phyloP scores from a whole-genome alignment of 108 stramenopile species.

The Seminavis robusta region DNA sequence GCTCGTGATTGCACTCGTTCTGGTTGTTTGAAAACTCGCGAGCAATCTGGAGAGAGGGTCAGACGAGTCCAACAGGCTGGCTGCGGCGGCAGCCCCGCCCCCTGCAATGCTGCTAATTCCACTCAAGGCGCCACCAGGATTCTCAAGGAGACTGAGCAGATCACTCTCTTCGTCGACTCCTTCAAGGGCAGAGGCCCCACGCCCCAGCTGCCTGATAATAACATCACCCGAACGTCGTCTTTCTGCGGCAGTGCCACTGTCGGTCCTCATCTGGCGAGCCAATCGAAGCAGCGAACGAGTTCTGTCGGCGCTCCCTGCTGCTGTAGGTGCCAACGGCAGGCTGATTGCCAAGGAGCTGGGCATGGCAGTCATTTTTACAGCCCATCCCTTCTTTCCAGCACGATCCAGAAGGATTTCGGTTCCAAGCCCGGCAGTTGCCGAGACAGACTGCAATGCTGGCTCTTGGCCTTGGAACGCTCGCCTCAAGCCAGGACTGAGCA shows the following conservation, averaged over 20 bases:
- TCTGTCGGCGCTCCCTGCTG: slow-evolving; percentile 25
- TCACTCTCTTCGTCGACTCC: slow-evolving; percentile 38
- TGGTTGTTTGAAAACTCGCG: slow-evolving; percentile 19
- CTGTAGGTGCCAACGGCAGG: background rate
- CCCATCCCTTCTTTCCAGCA: background rate
- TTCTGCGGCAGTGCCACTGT: slow-evolving; percentile 30
- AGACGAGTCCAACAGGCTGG: slow-evolving; percentile 16
- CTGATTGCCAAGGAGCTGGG: background rate
- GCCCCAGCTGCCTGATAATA: slow-evolving; percentile 48
- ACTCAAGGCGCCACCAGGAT: slow-evolving; percentile 26
- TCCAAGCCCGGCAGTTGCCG: background rate
- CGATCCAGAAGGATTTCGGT: background rate
- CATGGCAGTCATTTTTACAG: background rate
- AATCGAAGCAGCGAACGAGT: slow-evolving; percentile 50
- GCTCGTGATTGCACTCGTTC: background rate
- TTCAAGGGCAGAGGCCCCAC: slow-evolving; percentile 31
- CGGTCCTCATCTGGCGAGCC: slow-evolving; percentile 54
- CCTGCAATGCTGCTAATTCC: too few species aligned
- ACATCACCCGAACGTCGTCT: slow-evolving; percentile 46
- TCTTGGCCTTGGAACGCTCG: too few species aligned
- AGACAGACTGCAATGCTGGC: too few species aligned
- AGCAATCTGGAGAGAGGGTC: slow-evolving; percentile 46
- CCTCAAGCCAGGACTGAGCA: too few species aligned
- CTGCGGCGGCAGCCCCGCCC: too few species aligned
- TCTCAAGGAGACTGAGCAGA: slow-evolving; percentile 40